Base-by-base conservation (phyloP, 306 rosid species). In the Corylus avellana region DNA sequence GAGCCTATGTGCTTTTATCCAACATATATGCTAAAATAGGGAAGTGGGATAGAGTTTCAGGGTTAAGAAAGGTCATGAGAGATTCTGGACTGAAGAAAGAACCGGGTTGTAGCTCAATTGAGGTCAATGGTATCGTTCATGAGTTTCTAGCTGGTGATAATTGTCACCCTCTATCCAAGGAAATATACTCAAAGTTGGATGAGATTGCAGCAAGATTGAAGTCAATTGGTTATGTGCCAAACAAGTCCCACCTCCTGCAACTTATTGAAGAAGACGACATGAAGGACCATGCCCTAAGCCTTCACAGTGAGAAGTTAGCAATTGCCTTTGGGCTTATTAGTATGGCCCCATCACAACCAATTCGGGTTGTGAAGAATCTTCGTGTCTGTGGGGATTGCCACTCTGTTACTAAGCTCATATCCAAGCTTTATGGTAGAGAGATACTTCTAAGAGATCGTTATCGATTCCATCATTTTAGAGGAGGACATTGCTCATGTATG, bases 361-460 rank as follows among this genome's bases (percentile, higher is more conserved):
- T 89, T 84, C 86, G 87, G 39, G 84, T 91, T 64, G 87, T 89
- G 87, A 89, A 89, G 85, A 91, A 91, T 82, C 90, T 91, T 73
- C 91, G 90, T 35, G 83, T 90, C 73, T 90, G 94, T 73, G 82
- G 89, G 56, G 92, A 88, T 78, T 90, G 89, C 25, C 91, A 91
- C 49, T 75, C 85, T 27, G 87, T 87, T 73, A 89, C 92, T 71
- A 91, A 89, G 86, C 93, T 87, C 50, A 35, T 87, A 79, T 91
- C 91, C 9, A 81, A 73, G 70, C 74, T 84, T 74, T 89, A 89
- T 27, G 66, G 56, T 13, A 80, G 90, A 80, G 91, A 89, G 53
- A 89, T 91, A 72, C 58, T 87, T 77, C 77, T 91, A 37, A 87
- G 92, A 75, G 92, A 91, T 77, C 72, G 91, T 77, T 89, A 91